Evolutionary conservation across 495 filamentous ascomycete genomes (phyloP).

Genomic region (Penicillium cataractarum): DNA sequence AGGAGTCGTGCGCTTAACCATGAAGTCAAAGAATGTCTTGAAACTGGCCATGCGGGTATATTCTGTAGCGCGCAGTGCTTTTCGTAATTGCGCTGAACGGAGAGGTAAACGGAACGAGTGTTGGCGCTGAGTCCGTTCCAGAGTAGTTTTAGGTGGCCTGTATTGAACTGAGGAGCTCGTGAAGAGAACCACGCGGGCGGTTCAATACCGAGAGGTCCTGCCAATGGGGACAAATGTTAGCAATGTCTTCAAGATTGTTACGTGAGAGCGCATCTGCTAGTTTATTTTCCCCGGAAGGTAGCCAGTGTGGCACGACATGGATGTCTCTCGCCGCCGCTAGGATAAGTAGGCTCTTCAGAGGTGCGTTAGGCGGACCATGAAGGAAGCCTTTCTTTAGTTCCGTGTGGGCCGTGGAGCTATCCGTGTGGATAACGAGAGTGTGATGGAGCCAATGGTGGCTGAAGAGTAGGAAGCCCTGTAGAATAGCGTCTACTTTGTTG

Average conservation of each 20-base stretch:
- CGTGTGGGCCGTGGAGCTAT: conserved; percentile 14
- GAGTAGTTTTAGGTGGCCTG: conserved; percentile 14
- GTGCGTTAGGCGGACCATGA: background rate
- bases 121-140: conserved; percentile 10
- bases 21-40: background rate
- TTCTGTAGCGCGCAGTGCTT: background rate
- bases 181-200: conserved; percentile 13
- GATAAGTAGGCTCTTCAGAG: conserved; percentile 7
- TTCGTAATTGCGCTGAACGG: background rate
- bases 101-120: background rate
- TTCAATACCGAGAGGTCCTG: conserved; percentile 10
- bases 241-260: conserved; percentile 3
- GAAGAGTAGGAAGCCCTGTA: conserved; percentile 8
- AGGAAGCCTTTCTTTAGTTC: conserved; percentile 14
- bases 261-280: conserved; percentile 12
- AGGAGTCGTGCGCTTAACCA: background rate
- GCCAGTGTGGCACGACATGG: conserved; percentile 11
- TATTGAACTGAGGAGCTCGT: conserved; percentile 11
- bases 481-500: background rate
- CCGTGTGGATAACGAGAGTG: conserved; percentile 16
- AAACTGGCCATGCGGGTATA: background rate
- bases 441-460: conserved; percentile 9
- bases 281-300: conserved; percentile 8
- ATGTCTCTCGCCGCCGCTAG: conserved; percentile 19
- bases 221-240: conserved; percentile 13